Evolutionary conservation across 768 basidiomycete genomes (phyloP).

Genomic region (Pleurotus sapidus): DNA sequence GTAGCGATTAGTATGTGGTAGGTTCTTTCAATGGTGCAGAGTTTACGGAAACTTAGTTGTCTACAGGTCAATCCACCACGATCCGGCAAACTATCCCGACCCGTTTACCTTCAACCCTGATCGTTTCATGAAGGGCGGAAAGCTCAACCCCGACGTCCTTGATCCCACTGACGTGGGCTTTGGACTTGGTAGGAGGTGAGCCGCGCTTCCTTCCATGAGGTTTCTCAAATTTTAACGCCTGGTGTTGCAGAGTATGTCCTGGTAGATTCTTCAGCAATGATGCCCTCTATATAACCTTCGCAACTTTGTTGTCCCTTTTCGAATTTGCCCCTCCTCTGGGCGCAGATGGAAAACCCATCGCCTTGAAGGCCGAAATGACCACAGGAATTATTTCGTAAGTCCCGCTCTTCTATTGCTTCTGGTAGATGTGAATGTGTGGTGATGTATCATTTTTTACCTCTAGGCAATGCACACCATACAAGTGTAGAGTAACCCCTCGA

Average conservation of each 20-base stretch:
- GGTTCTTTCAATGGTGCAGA: background rate
- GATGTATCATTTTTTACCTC: background rate
- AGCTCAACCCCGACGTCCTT: slow-evolving; percentile 10
- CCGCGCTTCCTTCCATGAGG: background rate
- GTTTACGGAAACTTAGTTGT: background rate
- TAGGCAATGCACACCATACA: background rate
- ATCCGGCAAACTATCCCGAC: slow-evolving; percentile 20
- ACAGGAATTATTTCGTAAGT: background rate
- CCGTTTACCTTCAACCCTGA: slow-evolving; percentile 29
- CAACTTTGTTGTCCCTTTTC: background rate
- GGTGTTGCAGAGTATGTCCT: background rate
- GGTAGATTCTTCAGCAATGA: background rate
- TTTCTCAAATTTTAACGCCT: background rate
- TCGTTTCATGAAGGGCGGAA: slow-evolving; percentile 25
- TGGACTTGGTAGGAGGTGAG: slow-evolving; percentile 14
- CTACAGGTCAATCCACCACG: slow-evolving; percentile 23
- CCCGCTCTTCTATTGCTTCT: background rate
- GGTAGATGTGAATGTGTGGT: background rate
- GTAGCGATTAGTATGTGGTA: slow-evolving; percentile 28
- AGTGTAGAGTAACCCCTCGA: background rate
- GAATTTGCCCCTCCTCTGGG: background rate
- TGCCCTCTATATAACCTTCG: background rate
- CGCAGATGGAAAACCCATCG: background rate
- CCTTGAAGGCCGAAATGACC: background rate
- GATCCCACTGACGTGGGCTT: slow-evolving; percentile 12